These are phyloP conservation scores for Pelargonium citronellum DNA, from an alignment of 441 rosid genomes.

Conservation along the genomic window DNA sequence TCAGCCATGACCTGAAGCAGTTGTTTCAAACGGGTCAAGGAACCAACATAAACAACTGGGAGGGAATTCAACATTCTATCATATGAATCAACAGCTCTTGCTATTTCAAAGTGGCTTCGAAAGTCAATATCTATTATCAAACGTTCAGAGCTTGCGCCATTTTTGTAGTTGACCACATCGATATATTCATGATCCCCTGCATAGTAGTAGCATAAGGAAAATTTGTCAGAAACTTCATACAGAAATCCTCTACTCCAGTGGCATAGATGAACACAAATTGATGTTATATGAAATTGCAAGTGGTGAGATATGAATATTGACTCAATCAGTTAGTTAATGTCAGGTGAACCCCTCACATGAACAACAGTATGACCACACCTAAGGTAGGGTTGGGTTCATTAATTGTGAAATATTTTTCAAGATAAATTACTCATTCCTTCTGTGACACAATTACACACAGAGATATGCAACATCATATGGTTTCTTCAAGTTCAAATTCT, in stretches of 20 bases:
- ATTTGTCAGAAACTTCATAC: neutral
- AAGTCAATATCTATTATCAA: conserved; percentile 77
- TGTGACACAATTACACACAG: no score
- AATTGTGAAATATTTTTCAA: neutral
- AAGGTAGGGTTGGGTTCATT: neutral
- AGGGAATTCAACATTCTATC: conserved; percentile 62
- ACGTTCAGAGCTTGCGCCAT: conserved; percentile 50
- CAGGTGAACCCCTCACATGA: neutral
- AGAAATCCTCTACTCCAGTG: neutral
- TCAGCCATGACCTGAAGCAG: conserved; percentile 84
- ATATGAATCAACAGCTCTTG: conserved; percentile 81
- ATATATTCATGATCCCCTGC: conserved; percentile 86
- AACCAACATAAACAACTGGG: conserved; percentile 72
- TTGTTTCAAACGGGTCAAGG: conserved; percentile 51
- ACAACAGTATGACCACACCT: neutral
- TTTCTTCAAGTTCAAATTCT: no score
- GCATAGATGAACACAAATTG: neutral
- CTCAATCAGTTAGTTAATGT: neutral
- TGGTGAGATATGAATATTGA: neutral
- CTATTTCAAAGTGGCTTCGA: conserved; percentile 85
- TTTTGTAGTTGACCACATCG: conserved; percentile 48
- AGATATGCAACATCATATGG: no score
- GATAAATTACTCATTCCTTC: neutral
- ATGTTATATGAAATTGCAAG: neutral
- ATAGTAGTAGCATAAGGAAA: conserved; percentile 11